A percentile compares a stretch with the other conserved stretches of the same genome.
Evolutionary conservation across 495 filamentous ascomycete genomes (phyloP).

Genomic region (Daldinia decipiens): DNA sequence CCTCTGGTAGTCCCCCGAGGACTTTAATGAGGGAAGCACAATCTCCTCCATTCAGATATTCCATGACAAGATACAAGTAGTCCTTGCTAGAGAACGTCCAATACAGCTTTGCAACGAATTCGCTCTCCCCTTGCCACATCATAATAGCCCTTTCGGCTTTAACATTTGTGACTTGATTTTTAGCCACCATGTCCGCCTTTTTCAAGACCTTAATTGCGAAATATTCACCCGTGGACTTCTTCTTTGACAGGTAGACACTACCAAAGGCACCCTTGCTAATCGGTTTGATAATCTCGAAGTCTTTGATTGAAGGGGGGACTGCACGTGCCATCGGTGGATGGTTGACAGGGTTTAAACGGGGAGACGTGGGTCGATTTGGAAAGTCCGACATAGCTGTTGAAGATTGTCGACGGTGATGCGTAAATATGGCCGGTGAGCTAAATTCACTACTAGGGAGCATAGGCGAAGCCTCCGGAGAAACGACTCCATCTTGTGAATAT

Average conservation of each 20-base stretch:
- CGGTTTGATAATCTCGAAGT: conserved; percentile 99
- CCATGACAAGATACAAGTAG: conserved; percentile 98
- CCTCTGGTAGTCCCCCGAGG: conserved; percentile 88
- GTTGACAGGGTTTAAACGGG: conserved; percentile 76
- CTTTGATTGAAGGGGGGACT: conserved; percentile 93
- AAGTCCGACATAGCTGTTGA: conserved; percentile 82
- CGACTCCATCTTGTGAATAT: conserved; percentile 74
- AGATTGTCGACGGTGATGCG: conserved; percentile 90
- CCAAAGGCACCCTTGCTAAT: conserved; percentile 99
- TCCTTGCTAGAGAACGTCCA: conserved; percentile 99
- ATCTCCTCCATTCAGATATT: conserved; percentile 97
- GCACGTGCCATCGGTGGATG: conserved; percentile 79
- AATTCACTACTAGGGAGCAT: conserved; percentile 84
- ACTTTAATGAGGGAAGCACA: conserved; percentile 96
- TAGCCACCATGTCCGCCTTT: conserved; percentile 99
- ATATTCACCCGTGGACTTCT: conserved; percentile 97
- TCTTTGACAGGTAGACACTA: conserved; percentile 96
- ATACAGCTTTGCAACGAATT: conserved; percentile 98
- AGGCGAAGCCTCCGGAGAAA: conserved; percentile 89
- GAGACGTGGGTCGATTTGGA: conserved; percentile 75
- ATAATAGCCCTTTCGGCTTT: conserved; percentile 99
- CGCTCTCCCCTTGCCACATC: conserved; percentile 99
- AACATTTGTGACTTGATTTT: conserved; percentile 99
- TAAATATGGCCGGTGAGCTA: conserved; percentile 69
- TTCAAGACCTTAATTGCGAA: conserved; percentile 98